phyloP scores from a whole-genome alignment of 331 rosid genomes.

The Quercus tomentella region DNA sequence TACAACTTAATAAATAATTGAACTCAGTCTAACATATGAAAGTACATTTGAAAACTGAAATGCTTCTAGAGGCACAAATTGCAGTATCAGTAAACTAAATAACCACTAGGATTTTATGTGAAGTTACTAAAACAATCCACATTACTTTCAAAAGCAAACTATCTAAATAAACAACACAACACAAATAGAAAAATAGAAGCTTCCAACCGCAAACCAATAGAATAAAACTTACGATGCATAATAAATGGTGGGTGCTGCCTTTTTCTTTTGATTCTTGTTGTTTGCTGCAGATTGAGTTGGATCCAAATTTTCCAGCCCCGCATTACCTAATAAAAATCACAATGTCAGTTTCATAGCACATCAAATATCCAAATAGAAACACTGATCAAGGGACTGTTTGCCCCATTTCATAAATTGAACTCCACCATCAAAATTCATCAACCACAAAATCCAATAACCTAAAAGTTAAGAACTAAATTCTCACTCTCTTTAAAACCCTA shows the following conservation, averaged over 20 bases:
- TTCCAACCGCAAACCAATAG: neutral
- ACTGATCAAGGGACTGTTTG: neutral
- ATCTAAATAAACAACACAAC: neutral
- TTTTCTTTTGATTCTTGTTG: slow-evolving; percentile 57
- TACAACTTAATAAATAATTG: neutral
- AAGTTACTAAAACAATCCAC: neutral
- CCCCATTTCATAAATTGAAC: neutral
- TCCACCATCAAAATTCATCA: neutral
- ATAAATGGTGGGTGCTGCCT: slow-evolving; percentile 62
- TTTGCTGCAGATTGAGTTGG: slow-evolving; percentile 30
- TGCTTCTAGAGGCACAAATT: neutral
- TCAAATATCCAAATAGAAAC: neutral
- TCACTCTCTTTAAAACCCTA: neutral
- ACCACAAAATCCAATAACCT: neutral
- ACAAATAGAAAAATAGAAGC: neutral
- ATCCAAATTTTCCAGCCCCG: slow-evolving; percentile 36
- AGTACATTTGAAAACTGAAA: neutral
- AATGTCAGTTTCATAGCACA: neutral
- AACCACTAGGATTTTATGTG: neutral
- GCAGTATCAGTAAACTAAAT: neutral
- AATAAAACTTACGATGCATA: slow-evolving; percentile 71
- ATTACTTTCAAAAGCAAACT: too few species aligned
- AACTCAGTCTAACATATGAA: neutral
- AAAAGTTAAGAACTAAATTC: neutral
- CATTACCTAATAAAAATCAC: slow-evolving; percentile 16